Base-by-base conservation (phyloP, 352 stramenopile genomes). In the Phytopythium boreale region DNA sequence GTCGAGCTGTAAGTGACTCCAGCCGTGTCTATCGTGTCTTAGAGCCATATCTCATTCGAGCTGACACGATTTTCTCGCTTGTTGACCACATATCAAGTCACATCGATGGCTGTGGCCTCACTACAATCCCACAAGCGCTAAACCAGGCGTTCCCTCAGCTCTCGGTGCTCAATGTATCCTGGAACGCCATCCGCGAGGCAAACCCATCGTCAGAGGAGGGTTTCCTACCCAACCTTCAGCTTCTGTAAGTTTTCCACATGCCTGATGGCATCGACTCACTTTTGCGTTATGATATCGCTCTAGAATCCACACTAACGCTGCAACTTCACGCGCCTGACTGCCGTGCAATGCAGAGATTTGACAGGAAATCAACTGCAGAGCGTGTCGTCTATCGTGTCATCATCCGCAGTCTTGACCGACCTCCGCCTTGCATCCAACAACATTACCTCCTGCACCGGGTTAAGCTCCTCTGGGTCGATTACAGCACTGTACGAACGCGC, bases 371-470 rank as follows among this genome's bases (percentile, higher is more conserved):
- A 29, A 19, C 57, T 74, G 26, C 15, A 50, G 29, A 61, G 69
- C 37, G 50, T 57, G 49, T 64, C 55, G 6, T 29, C 51, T 4
- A 24, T 74, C 29, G 51, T 50, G 2, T 22, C 49, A 12, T 10
- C 26, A 15, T 57, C 55, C 5, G 24, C 59, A 1, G 29, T 10
- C 20, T 55, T 74, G 11, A 61, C 60, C 1, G 68, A 74, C 37
- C n/a, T 74, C 14, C 64, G 49, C 2, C 59, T 74, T 14, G 59
- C 64, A 19, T 52, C 34, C 31, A 74, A 74, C 56, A 58, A 56
- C 15, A 59, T 74, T 10, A 49, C 44, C 14, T 56, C 66, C 0
- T 74, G 68, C 36, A 61, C 57, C 7, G 44, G 62, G 7, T 57
- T 56, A 5, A 65, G 36, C 24, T 31, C 68, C 2, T 41, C 47